Evolutionary conservation across 371 early-diverging fungal species (phyloP).

Genomic region (Sporodiniella umbellata): DNA sequence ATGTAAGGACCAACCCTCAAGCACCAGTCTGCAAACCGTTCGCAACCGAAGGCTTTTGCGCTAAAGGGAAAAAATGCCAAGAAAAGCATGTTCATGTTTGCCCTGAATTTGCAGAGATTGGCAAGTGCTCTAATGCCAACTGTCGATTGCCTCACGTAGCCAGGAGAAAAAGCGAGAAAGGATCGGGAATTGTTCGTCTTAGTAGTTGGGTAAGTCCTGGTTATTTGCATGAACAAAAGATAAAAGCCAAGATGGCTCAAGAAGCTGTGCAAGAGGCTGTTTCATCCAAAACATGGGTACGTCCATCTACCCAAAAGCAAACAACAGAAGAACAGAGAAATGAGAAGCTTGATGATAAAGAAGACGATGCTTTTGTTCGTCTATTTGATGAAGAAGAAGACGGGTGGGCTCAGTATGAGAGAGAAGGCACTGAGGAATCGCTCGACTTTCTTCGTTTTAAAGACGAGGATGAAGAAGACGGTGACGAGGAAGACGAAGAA

Average conservation of each 20-base stretch:
- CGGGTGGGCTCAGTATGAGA: conserved; percentile 27
- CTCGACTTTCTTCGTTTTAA: background rate
- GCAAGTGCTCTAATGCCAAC: conserved; percentile 53
- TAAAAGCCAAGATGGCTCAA: conserved; percentile 15
- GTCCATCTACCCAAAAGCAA: background rate
- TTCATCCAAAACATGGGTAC: conserved; percentile 11
- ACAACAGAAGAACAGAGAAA: conserved; percentile 6
- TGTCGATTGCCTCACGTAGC: conserved; percentile 58
- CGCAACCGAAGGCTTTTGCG: conserved; percentile 58
- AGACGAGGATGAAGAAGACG: conserved; percentile 1
- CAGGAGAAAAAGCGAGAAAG: conserved; percentile 18
- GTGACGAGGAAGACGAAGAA: conserved; percentile 5
- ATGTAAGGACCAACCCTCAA: conserved; percentile 49
- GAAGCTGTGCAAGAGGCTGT: conserved; percentile 2
- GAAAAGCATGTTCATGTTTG: conserved; percentile 59
- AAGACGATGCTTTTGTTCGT: conserved; percentile 37
- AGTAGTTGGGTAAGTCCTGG: conserved; percentile 36
- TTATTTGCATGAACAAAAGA: conserved; percentile 29
- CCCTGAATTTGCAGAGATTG: conserved; percentile 55
- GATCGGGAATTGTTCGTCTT: conserved; percentile 25
- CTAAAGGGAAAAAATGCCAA: conserved; percentile 42
- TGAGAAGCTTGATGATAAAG: conserved; percentile 28
- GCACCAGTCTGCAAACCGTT: conserved; percentile 57
- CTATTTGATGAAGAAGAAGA: conserved; percentile 44
- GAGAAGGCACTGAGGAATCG: conserved; percentile 2